phyloP scores from a whole-genome alignment of 768 basidiomycete species.

The Amanita jacksonii region DNA sequence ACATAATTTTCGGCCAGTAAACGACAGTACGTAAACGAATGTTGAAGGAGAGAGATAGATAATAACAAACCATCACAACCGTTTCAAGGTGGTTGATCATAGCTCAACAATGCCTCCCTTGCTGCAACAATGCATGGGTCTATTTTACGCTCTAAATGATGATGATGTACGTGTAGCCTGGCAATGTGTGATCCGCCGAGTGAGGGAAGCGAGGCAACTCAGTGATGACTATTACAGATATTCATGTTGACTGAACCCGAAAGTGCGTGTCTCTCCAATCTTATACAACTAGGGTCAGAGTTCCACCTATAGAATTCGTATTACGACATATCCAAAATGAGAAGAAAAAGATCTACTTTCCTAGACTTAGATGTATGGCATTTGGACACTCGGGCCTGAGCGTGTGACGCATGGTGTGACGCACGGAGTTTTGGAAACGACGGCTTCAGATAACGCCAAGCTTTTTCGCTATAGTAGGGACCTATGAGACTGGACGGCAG shows the following conservation, averaged over 20 bases:
- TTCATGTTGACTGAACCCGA: background rate
- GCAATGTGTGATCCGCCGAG: background rate
- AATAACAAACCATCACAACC: too few relatives aligned
- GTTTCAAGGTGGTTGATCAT: too few relatives aligned
- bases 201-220: background rate
- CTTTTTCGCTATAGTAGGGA: background rate
- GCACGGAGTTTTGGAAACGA: background rate
- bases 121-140: background rate
- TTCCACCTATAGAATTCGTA: background rate
- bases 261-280: constrained; percentile 5
- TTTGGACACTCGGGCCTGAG: background rate
- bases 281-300: background rate
- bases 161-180: too few relatives aligned
- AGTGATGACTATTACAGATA: background rate
- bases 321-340: background rate
- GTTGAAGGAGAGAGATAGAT: too few relatives aligned
- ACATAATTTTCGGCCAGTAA: too few relatives aligned
- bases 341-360: background rate
- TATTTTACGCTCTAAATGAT: too few relatives aligned
- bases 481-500: constrained; percentile 1
- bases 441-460: background rate
- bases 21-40: too few relatives aligned
- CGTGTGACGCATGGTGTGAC: background rate
- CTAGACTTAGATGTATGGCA: constrained; percentile 5
- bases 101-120: too few relatives aligned